Percentiles rank a stretch among this genome's conserved stretches.
phyloP scores from a whole-genome alignment of 805 yeast genomes.

The Candida maesae region DNA sequence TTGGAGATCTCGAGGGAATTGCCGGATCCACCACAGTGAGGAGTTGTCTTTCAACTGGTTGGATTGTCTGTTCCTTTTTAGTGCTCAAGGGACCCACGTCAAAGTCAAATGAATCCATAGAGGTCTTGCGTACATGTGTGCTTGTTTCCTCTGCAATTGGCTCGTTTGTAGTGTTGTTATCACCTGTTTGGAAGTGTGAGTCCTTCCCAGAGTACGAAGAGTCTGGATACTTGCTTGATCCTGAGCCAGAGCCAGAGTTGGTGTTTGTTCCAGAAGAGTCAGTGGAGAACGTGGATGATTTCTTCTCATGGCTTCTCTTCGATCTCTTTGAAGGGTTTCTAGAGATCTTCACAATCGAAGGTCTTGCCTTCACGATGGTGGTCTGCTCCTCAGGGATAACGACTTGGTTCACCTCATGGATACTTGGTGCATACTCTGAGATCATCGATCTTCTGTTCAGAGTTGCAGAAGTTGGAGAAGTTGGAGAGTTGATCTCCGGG shows the following conservation, averaged over 20 bases:
- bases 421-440: constrained; percentile 27
- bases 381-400: constrained; percentile 12
- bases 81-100: constrained; percentile 23
- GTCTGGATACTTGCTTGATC: constrained; percentile 13
- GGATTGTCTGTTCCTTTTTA: constrained; percentile 9
- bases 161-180: not conserved
- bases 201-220: constrained; percentile 14
- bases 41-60: constrained; percentile 10
- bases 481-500: too few species aligned
- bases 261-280: constrained; percentile 2
- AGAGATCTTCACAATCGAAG: constrained; percentile 20
- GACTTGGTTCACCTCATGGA: constrained; percentile 25
- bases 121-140: constrained; percentile 4
- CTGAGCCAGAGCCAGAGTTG: constrained; percentile 11
- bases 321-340: constrained; percentile 12
- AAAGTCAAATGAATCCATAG: constrained; percentile 22
- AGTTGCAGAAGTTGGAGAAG: too few species aligned
- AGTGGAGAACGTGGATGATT: constrained; percentile 2
- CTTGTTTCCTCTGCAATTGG: constrained; percentile 7
- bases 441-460: constrained; percentile 22
- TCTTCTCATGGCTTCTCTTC: constrained; percentile 8
- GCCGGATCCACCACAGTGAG: constrained; percentile 17
- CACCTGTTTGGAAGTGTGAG: constrained; percentile 6
- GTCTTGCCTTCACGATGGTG: constrained; percentile 3
- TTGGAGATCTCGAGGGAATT: constrained; percentile 28